These are phyloP conservation scores for Mrakia gelida DNA, from an alignment of 768 basidiomycete genomes.

Conservation along the genomic window DNA sequence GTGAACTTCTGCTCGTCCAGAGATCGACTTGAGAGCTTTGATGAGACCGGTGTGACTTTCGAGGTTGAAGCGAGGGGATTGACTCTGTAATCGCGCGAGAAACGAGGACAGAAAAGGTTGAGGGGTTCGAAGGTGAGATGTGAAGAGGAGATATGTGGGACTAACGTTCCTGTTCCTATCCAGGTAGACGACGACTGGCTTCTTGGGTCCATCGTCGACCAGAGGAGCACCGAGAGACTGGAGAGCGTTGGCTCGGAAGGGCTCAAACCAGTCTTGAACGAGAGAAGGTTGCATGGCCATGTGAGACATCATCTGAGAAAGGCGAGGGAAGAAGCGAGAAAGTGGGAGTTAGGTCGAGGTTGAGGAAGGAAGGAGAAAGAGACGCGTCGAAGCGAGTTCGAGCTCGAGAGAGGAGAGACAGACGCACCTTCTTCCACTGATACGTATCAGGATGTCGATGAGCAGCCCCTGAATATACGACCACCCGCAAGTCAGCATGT, in stretches of 20 bases:
- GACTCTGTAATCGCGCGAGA: constrained; percentile 31
- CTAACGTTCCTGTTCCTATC: constrained; percentile 38
- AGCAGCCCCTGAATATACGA: background rate
- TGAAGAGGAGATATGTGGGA: background rate
- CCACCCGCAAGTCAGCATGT: background rate
- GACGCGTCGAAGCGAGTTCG: background rate
- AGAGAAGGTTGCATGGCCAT: constrained; percentile 1
- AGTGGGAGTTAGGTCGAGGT: background rate
- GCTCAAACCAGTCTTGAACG: constrained; percentile 14
- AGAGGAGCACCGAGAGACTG: constrained; percentile 24
- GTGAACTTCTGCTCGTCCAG: constrained; percentile 41
- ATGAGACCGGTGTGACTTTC: constrained; percentile 37
- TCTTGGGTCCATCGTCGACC: constrained; percentile 17
- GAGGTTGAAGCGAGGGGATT: constrained; percentile 34
- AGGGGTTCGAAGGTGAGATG: background rate
- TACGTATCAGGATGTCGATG: constrained; percentile 1
- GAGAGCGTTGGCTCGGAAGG: background rate
- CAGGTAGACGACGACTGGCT: constrained; percentile 42
- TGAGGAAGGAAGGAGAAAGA: background rate
- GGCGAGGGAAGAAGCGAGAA: background rate
- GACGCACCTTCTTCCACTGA: constrained; percentile 15
- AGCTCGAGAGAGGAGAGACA: too few relatives aligned
- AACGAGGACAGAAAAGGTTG: background rate
- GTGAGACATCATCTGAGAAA: background rate
- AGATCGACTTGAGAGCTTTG: constrained; percentile 38